Evolutionary conservation across 2,329 filamentous ascomycete species (phyloP), one percentile per base, ranked within the genome.

Genomic region (Calonectria henricotiae): DNA sequence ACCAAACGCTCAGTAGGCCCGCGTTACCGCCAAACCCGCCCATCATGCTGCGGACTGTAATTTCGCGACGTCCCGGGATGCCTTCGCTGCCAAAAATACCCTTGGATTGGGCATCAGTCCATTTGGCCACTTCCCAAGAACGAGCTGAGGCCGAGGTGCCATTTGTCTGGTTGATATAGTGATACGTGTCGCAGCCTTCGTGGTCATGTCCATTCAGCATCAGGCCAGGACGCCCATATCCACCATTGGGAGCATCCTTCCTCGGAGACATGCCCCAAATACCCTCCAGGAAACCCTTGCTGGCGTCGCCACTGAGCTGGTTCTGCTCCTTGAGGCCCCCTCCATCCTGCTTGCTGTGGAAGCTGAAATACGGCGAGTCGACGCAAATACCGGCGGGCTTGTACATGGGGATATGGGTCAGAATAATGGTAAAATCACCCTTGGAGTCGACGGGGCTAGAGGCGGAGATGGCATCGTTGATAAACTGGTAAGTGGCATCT

Each of bases 31-130:
- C 92, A 82, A 93, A 99, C 67, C 94, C 93, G 67, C 96, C 96
- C 96, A 99, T 99, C 95, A 99, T 98, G 82, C 94, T 98, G 69
- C 95, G 91, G 2, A 99, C 93, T 0, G 96, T 99, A 73, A 98
- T 90, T 83, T 99, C 96, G 32, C 96, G 88, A 6, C 98, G 85
- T 0, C 92, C 92, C 0, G 92, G 89, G 3, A 89, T 75, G 5
- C 82, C 85, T 2, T 82, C 75, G 2, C 81, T 79, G 8, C 81
- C 83, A 1, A 85, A 78, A 25, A 91, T 71, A 70, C 81, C 80
- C 13, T 80, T 79, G 5, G 76, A 73, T 12, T 81, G 79, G 1
- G 87, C 87, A 49, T 87, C 82, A 1, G 75, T 70, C 85, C 88
- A 91, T 12, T 81, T 80, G 17, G 79, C 80, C 0, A 85, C 84